A percentile compares a stretch with the other conserved stretches of the same genome.
Conservation (phyloP, 179 eudicot species). For the Pouteria campechiana region DNA sequence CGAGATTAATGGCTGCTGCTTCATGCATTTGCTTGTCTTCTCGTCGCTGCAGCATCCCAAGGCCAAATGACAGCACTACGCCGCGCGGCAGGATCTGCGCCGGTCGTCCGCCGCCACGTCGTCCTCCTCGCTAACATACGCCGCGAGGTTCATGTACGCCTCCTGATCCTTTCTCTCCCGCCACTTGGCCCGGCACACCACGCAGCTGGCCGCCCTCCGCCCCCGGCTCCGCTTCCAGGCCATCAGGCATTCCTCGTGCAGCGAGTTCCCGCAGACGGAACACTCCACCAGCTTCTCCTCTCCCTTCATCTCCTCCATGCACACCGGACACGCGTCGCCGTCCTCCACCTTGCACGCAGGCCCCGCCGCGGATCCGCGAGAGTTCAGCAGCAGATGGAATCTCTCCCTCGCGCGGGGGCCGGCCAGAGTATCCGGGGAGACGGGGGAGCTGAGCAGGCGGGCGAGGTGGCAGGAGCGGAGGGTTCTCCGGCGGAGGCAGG, state of each 20-base stretch:
- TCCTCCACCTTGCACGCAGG: slow-evolving; percentile 14
- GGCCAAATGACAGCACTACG: no score
- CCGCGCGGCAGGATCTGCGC: no score
- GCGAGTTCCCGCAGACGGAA: slow-evolving; percentile 50
- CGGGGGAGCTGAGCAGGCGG: slow-evolving; percentile 38
- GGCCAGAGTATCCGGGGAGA: slow-evolving; percentile 34
- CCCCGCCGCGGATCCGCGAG: slow-evolving; percentile 5
- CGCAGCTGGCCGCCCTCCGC: slow-evolving; percentile 61
- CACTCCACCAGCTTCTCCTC: slow-evolving; percentile 56
- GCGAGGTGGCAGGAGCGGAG: slow-evolving; percentile 52
- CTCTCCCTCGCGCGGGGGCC: slow-evolving; percentile 28
- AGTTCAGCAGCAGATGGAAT: slow-evolving; percentile 39
- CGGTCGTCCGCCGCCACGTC: slow-evolving; percentile 1
- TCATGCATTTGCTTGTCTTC: no score
- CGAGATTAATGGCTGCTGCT: no score
- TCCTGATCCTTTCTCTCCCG: slow-evolving; percentile 29
- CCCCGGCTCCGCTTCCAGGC: slow-evolving; percentile 65
- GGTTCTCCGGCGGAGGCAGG: slow-evolving; percentile 40
- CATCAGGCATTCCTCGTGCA: slow-evolving; percentile 71
- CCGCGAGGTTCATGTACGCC: slow-evolving; percentile 61
- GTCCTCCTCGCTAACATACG: slow-evolving; percentile 48
- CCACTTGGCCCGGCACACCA: slow-evolving; percentile 84
- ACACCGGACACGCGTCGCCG: slow-evolving; percentile 61
- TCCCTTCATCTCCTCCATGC: slow-evolving; percentile 65
- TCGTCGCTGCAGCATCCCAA: no score